Conservation (phyloP, 225 moss, liverwort and hornwort genomes). For the Marchantia polymorpha region DNA sequence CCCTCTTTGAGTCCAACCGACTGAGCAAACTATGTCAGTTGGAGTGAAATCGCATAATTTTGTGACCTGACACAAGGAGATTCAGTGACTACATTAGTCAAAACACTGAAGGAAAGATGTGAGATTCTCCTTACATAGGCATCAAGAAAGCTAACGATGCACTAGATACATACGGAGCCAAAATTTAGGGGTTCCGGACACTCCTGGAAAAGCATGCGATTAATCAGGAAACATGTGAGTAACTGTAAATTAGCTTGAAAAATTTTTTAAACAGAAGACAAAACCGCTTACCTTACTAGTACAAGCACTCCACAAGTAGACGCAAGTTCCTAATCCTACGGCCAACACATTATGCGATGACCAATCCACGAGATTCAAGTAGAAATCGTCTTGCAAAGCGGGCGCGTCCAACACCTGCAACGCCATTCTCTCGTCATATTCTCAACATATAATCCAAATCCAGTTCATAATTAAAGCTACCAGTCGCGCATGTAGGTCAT, state of each 20-base stretch:
- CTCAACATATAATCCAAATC: no score
- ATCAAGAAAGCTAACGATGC: not conserved
- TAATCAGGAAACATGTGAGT: not conserved
- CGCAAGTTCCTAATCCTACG: constrained; percentile 92
- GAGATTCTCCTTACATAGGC: not conserved
- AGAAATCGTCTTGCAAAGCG: constrained; percentile 98
- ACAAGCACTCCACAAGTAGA: constrained; percentile 96
- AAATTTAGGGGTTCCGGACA: not conserved
- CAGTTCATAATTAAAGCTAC: no score
- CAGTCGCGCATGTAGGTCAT: no score
- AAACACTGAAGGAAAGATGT: no score
- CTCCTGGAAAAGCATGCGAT: not conserved
- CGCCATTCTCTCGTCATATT: not conserved
- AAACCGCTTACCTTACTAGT: constrained; percentile 61
- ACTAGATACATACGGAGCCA: not conserved
- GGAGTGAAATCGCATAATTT: constrained; percentile 91
- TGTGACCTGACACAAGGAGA: constrained; percentile 50
- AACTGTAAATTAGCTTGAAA: no score
- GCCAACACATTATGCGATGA: constrained; percentile 96
- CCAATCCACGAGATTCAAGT: constrained; percentile 97
- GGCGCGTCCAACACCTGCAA: constrained; percentile 85
- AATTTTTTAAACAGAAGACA: no score
- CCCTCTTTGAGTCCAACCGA: constrained; percentile 94
- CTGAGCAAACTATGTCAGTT: constrained; percentile 82
- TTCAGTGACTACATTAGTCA: not conserved